Conservation (phyloP, 2,329 filamentous ascomycete species). For the Nannizziopsis barbatae region DNA sequence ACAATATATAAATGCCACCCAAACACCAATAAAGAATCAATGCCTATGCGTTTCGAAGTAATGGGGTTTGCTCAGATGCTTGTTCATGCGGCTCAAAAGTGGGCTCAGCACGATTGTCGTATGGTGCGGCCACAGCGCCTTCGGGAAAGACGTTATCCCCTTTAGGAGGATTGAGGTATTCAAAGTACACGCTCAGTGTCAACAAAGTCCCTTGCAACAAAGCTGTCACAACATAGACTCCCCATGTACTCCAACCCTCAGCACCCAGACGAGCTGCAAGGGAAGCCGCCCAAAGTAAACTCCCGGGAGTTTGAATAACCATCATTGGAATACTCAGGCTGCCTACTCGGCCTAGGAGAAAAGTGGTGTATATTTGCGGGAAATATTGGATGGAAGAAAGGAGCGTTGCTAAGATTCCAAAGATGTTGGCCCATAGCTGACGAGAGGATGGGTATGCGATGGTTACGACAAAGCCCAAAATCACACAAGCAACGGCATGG, state of each 20-base stretch:
- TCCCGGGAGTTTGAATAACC: slow-evolving; percentile 92
- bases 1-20: too few species aligned
- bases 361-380: slow-evolving; percentile 90
- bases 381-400: slow-evolving; percentile 85
- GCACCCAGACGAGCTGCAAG: slow-evolving; percentile 66
- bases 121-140: neutral
- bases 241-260: slow-evolving; percentile 91
- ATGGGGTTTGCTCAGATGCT: slow-evolving; percentile 18
- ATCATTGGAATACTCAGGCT: slow-evolving; percentile 96
- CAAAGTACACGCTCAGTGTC: slow-evolving; percentile 66
- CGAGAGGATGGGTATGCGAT: slow-evolving; percentile 56
- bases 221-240: slow-evolving; percentile 79
- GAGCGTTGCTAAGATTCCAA: slow-evolving; percentile 66
- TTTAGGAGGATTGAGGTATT: slow-evolving; percentile 39
- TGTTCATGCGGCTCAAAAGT: slow-evolving; percentile 11
- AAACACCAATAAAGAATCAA: neutral
- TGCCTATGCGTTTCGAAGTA: slow-evolving; percentile 12
- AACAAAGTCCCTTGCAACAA: slow-evolving; percentile 72
- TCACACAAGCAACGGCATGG: slow-evolving; percentile 60
- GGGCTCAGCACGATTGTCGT: slow-evolving; percentile 9
- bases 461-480: slow-evolving; percentile 52
- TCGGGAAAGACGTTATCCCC: slow-evolving; percentile 18
- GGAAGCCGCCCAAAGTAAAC: slow-evolving; percentile 78
- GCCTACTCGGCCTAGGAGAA: slow-evolving; percentile 69
- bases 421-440: slow-evolving; percentile 68